Conservation (phyloP, 169 alveolate genomes). For the Neospora caninum region DNA sequence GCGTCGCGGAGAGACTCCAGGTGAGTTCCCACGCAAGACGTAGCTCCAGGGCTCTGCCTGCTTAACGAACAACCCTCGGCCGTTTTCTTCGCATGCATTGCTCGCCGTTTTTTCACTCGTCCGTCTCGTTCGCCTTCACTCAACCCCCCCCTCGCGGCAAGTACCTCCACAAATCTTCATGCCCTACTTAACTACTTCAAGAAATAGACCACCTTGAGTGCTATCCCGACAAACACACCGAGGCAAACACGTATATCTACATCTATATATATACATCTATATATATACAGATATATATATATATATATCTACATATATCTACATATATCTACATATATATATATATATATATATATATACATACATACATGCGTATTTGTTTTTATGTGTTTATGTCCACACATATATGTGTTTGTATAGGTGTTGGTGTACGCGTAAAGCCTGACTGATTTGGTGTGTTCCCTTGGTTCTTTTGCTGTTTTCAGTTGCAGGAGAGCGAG, state of each 20-base stretch:
- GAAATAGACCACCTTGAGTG: too few relatives aligned
- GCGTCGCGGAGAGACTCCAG: neutral
- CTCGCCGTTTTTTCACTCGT: too few relatives aligned
- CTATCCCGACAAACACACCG: neutral
- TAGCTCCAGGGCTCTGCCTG: neutral
- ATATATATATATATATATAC: neutral
- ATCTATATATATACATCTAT: neutral
- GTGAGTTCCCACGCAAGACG: neutral
- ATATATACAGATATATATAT: neutral
- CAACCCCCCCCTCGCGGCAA: too few relatives aligned
- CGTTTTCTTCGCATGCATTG: too few relatives aligned
- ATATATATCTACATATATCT: neutral
- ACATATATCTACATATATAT: neutral
- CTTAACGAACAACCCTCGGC: too few relatives aligned
- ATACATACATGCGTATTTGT: neutral
- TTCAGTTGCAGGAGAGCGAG: conserved; percentile 13
- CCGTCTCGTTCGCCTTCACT: too few relatives aligned
- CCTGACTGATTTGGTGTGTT: neutral
- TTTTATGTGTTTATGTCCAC: too few relatives aligned
- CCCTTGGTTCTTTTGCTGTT: neutral
- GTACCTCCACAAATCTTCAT: too few relatives aligned
- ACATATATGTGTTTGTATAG: too few relatives aligned
- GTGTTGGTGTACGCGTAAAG: too few relatives aligned
- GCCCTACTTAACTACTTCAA: too few relatives aligned
- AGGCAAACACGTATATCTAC: neutral